Evolutionary conservation across 768 basidiomycete genomes (phyloP).

Genomic region (Pluteus cervinus): DNA sequence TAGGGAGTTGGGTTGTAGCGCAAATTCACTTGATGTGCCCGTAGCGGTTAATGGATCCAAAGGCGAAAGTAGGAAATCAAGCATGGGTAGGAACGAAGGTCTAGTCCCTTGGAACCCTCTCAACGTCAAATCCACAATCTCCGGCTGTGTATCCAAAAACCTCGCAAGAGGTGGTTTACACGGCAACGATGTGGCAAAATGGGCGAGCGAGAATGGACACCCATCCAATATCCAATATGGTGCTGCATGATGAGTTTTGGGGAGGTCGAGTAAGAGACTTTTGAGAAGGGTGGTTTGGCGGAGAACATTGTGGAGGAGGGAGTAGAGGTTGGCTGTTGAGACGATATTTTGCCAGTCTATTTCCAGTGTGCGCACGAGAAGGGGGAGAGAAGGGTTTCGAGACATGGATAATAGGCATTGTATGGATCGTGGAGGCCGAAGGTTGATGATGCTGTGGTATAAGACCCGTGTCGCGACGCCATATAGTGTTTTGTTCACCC

Average conservation of each 20-base stretch:
- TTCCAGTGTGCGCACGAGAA: constrained; percentile 39
- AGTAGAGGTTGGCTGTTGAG: constrained; percentile 44
- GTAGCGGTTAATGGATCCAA: constrained; percentile 5
- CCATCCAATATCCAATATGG: constrained; percentile 45
- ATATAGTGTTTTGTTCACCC: constrained; percentile 21
- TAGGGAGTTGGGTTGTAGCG: constrained; percentile 34
- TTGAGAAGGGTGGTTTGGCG: constrained; percentile 29
- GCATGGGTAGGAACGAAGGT: constrained; percentile 15
- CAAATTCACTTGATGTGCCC: constrained; percentile 24
- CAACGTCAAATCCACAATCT: constrained; percentile 47
- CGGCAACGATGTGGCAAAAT: constrained; percentile 52
- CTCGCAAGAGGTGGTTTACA: constrained; percentile 39
- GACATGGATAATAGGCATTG: constrained; percentile 34
- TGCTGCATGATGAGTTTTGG: constrained; percentile 21
- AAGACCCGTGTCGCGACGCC: constrained; percentile 20
- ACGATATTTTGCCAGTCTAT: constrained; percentile 31
- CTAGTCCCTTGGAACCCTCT: constrained; percentile 40
- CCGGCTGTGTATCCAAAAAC: constrained; percentile 46
- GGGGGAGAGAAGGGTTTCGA: constrained; percentile 27
- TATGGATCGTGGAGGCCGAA: constrained; percentile 23
- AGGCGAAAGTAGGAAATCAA: constrained; percentile 10
- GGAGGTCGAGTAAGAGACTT: constrained; percentile 47
- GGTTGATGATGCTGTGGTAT: constrained; percentile 28
- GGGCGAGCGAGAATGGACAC: constrained; percentile 36
- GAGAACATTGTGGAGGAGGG: constrained; percentile 41